Conservation (phyloP, 2,329 filamentous ascomycete genomes). For the Biscogniauxia sp. region DNA sequence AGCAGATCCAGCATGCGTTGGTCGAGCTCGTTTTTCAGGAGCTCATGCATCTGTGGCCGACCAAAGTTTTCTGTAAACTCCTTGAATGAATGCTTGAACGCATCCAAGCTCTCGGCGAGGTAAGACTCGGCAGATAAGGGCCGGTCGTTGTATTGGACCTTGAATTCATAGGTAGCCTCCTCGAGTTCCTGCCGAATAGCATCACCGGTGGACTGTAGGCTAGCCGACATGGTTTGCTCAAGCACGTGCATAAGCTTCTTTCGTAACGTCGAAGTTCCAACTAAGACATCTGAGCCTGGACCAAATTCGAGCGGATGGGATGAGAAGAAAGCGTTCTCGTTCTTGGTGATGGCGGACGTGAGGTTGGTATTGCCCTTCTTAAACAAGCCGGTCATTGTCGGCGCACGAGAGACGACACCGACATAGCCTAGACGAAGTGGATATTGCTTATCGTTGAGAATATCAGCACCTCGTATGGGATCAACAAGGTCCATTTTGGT, state of each 20-base stretch:
- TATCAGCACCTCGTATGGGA: conserved; percentile 69
- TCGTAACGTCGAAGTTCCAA: conserved; percentile 82
- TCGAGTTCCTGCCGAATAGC: conserved; percentile 93
- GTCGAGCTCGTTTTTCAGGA: conserved; percentile 89
- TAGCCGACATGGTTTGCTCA: conserved; percentile 95
- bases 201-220: conserved; percentile 83
- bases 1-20: conserved; percentile 92
- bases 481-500: conserved; percentile 99
- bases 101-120: conserved; percentile 88
- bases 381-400: conserved; percentile 70
- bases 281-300: conserved; percentile 65
- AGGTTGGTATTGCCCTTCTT: conserved; percentile 80
- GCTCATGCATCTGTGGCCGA: conserved; percentile 79
- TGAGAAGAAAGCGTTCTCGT: conserved; percentile 85
- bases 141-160: conserved; percentile 98
- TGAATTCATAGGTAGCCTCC: conserved; percentile 97
- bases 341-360: conserved; percentile 75
- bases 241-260: conserved; percentile 97
- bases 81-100: conserved; percentile 98
- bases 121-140: conserved; percentile 95
- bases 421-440: conserved; percentile 94
- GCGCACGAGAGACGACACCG: conserved; percentile 85
- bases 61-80: conserved; percentile 89
- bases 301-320: conserved; percentile 81
- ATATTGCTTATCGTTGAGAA: conserved; percentile 88